Conservation (phyloP, 2,329 filamentous ascomycete genomes). For the Talaromyces piceae region DNA sequence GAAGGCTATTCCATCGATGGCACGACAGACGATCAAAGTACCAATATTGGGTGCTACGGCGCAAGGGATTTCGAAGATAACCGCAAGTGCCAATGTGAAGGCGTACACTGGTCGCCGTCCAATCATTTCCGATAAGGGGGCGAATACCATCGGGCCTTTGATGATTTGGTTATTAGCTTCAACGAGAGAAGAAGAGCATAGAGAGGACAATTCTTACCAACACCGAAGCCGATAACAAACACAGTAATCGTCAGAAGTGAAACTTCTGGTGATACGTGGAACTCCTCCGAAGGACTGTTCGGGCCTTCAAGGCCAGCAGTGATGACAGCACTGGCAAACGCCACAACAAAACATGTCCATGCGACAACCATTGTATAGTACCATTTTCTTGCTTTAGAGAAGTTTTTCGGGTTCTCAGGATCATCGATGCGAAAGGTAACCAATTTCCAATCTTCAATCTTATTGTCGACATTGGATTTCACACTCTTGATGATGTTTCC, state of each 20-base stretch:
- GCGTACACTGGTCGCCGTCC: slow-evolving; percentile 66
- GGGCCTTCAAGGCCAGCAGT: slow-evolving; percentile 66
- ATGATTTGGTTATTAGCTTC: too few relatives aligned
- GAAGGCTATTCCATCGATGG: slow-evolving; percentile 76
- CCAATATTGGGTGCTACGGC: slow-evolving; percentile 68
- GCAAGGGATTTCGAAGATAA: slow-evolving; percentile 74
- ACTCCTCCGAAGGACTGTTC: slow-evolving; percentile 54
- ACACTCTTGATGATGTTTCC: slow-evolving; percentile 55
- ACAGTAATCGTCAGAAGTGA: slow-evolving; percentile 64
- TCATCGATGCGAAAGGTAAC: slow-evolving; percentile 67
- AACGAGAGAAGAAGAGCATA: too few relatives aligned
- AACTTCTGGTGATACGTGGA: slow-evolving; percentile 64
- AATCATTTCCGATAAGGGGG: slow-evolving; percentile 67
- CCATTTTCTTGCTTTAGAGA: slow-evolving; percentile 72
- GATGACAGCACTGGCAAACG: slow-evolving; percentile 65
- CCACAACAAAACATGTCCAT: slow-evolving; percentile 65
- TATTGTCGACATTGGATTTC: slow-evolving; percentile 48
- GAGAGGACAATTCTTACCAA: slow-evolving; percentile 45
- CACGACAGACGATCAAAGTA: slow-evolving; percentile 67
- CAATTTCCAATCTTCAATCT: slow-evolving; percentile 51
- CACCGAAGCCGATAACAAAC: slow-evolving; percentile 74
- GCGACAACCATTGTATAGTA: slow-evolving; percentile 81
- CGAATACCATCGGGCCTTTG: slow-evolving; percentile 68
- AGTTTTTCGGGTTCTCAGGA: slow-evolving; percentile 77
- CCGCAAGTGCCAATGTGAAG: slow-evolving; percentile 59